phyloP scores from a whole-genome alignment of 1,139 yeast species.

The Meyerozyma smithsonii region DNA sequence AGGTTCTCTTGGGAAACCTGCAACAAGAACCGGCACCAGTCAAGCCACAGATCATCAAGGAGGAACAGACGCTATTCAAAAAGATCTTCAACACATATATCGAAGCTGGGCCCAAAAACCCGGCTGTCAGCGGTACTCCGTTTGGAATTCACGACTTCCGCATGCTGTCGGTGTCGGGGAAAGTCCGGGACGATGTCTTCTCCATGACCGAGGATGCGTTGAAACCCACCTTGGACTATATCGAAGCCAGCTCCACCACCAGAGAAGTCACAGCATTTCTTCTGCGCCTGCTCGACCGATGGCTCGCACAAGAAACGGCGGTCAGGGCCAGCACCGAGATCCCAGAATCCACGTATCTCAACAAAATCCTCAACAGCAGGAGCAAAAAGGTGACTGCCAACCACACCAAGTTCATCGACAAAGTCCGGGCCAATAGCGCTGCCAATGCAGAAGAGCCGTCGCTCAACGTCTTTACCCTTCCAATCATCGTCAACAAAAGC shows the following conservation, averaged over 20 bases:
- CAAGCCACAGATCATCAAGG: constrained; percentile 11
- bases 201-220: constrained; percentile 18
- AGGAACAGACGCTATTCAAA: constrained; percentile 21
- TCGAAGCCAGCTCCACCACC: constrained; percentile 12
- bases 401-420: constrained; percentile 17
- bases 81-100: constrained; percentile 21
- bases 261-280: constrained; percentile 15
- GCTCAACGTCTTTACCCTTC: constrained; percentile 33
- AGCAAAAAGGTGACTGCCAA: constrained; percentile 11
- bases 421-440: constrained; percentile 12
- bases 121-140: no score
- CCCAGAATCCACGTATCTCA: constrained; percentile 9
- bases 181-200: constrained; percentile 13
- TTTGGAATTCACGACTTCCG: no score
- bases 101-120: not conserved
- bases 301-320: constrained; percentile 8
- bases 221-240: constrained; percentile 20
- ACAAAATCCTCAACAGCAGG: constrained; percentile 12
- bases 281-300: constrained; percentile 11
- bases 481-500: constrained; percentile 29
- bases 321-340: constrained; percentile 4
- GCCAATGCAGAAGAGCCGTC: constrained; percentile 21
- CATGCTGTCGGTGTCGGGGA: constrained; percentile 5
- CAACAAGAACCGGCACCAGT: not conserved
- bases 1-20: not conserved